Conservation (phyloP, 176 grass and related monocot species). For the Pontederia crassipes region DNA sequence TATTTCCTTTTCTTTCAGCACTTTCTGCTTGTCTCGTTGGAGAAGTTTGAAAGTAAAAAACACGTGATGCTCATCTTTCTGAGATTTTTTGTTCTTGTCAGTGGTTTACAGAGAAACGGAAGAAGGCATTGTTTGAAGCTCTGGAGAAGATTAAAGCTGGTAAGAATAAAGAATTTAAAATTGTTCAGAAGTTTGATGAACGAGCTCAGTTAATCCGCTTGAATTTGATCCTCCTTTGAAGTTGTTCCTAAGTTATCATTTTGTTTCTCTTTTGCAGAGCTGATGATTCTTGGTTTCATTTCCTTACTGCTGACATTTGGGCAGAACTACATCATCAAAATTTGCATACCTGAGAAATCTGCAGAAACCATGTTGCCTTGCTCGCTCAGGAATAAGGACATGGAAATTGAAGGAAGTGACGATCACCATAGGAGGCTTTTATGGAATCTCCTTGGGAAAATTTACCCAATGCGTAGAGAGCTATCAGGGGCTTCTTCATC, state of each 20-base stretch:
- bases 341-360: slow-evolving; percentile 59
- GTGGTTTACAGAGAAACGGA: slow-evolving; percentile 55
- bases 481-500: background rate
- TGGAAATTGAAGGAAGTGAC: background rate
- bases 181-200: background rate
- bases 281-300: slow-evolving; percentile 93
- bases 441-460: background rate
- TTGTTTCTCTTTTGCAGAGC: slow-evolving; percentile 24
- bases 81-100: slow-evolving; percentile 14
- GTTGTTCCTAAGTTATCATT: background rate
- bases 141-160: slow-evolving; percentile 86
- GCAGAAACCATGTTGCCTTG: slow-evolving; percentile 82
- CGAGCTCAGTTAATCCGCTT: background rate
- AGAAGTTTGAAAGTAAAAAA: background rate
- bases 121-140: slow-evolving; percentile 52
- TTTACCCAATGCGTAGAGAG: background rate
- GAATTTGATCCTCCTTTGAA: background rate
- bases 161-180: slow-evolving; percentile 9
- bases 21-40: background rate
- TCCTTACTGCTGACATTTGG: slow-evolving; percentile 87
- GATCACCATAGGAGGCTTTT: background rate
- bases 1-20: background rate
- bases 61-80: background rate
- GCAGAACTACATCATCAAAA: slow-evolving; percentile 67
- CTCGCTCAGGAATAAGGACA: background rate